phyloP scores from a whole-genome alignment of 1,284 basidiomycete genomes.

The Irpex sp. region DNA sequence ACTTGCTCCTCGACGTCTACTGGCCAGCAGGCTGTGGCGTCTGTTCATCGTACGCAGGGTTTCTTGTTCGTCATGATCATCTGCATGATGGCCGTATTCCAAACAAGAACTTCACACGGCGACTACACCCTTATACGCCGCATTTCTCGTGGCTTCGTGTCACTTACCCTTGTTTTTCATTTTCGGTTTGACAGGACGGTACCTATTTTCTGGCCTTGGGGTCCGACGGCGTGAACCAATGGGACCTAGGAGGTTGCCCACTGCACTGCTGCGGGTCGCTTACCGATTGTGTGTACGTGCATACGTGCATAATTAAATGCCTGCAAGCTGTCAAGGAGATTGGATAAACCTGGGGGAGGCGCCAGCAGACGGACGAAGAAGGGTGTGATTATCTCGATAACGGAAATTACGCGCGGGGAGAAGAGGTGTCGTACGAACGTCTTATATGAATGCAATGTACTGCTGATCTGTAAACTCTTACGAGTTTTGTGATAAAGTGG shows the following conservation, averaged over 20 bases:
- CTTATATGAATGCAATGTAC: neutral
- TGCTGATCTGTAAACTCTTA: neutral
- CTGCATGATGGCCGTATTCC: neutral
- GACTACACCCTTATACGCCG: neutral
- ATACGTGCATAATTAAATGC: neutral
- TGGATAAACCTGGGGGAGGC: neutral
- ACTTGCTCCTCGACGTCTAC: neutral
- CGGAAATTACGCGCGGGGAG: neutral
- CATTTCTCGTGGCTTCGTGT: neutral
- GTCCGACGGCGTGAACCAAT: conserved; percentile 5
- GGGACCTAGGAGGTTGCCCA: neutral
- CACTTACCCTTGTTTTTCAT: neutral
- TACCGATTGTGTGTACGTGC: neutral
- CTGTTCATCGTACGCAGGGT: conserved; percentile 5
- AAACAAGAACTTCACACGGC: no score
- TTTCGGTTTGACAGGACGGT: conserved; percentile 19
- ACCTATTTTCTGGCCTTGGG: conserved; percentile 39
- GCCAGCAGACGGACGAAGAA: neutral
- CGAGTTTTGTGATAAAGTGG: neutral
- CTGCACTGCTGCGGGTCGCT: neutral
- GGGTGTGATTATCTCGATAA: neutral
- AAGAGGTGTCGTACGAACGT: neutral
- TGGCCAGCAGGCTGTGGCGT: neutral
- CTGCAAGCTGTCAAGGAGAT: neutral
- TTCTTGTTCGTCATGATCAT: neutral